A percentile compares a stretch with the other conserved stretches of the same genome.
Evolutionary conservation across 2,329 filamentous ascomycete species (phyloP).

Genomic region (Ophiostoma australiae): DNA sequence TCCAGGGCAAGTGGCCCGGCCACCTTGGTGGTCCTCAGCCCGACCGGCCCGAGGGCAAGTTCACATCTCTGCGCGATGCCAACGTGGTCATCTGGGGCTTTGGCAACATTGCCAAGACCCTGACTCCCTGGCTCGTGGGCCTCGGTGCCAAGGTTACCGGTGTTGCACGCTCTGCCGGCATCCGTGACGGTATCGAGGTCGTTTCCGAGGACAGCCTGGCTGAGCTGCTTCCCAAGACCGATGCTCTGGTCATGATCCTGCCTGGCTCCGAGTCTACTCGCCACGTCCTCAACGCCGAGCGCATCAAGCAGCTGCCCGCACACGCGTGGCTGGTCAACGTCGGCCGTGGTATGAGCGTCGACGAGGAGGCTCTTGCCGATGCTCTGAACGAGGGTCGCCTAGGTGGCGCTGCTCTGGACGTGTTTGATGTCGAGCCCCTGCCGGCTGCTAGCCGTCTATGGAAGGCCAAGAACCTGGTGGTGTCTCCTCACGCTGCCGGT

Average conservation of each 20-base stretch:
- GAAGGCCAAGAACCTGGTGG: slow-evolving; percentile 29
- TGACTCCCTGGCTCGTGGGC: slow-evolving; percentile 38
- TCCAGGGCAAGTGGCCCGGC: slow-evolving; percentile 41
- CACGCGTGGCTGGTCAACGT: slow-evolving; percentile 44
- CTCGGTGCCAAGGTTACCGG: slow-evolving; percentile 56
- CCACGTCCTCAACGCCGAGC: slow-evolving; percentile 39
- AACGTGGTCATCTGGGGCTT: slow-evolving; percentile 46
- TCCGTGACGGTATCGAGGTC: slow-evolving; percentile 47
- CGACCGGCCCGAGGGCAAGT: slow-evolving; percentile 35
- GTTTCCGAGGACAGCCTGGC: slow-evolving; percentile 39
- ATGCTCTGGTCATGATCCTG: slow-evolving; percentile 47
- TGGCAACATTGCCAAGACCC: slow-evolving; percentile 45
- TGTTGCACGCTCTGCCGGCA: slow-evolving; percentile 52
- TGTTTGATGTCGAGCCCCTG: slow-evolving; percentile 44
- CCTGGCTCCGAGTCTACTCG: slow-evolving; percentile 40
- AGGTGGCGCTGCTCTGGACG: slow-evolving; percentile 48
- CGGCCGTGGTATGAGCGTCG: slow-evolving; percentile 45
- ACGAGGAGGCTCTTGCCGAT: slow-evolving; percentile 46
- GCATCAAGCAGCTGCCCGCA: slow-evolving; percentile 38
- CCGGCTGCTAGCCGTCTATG: slow-evolving; percentile 34
- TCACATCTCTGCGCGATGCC: slow-evolving; percentile 43
- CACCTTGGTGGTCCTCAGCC: slow-evolving; percentile 44
- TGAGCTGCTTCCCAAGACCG: slow-evolving; percentile 40
- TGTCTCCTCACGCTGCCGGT: slow-evolving; percentile 43
- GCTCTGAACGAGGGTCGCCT: slow-evolving; percentile 42